Percentiles rank a stretch among this genome's conserved stretches.
phyloP scores from a whole-genome alignment of 1,284 basidiomycete species.

The Moesziomyces antarcticus region DNA sequence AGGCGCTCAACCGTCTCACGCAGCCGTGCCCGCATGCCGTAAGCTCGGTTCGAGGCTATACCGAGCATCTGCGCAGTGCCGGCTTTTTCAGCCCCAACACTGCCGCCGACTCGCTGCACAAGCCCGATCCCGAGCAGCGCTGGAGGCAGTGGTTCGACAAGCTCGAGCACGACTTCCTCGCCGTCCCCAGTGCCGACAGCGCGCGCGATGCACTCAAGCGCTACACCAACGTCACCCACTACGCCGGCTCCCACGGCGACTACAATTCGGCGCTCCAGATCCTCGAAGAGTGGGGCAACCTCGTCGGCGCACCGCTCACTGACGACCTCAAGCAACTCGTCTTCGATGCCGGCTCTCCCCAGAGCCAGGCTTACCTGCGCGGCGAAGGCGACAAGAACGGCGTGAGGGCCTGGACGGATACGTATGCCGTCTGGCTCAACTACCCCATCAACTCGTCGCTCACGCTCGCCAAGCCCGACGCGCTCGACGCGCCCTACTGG shows the following conservation, averaged over 20 bases:
- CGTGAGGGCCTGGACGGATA: constrained; percentile 62
- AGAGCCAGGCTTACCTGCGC: constrained; percentile 49
- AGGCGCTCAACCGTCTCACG: not conserved
- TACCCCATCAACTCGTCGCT: constrained; percentile 59
- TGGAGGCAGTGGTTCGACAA: constrained; percentile 38
- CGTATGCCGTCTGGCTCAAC: constrained; percentile 65
- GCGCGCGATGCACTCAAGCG: constrained; percentile 48
- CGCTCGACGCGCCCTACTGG: constrained; percentile 71
- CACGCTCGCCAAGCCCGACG: constrained; percentile 48
- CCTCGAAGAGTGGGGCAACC: constrained; percentile 56
- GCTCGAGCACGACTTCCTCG: constrained; percentile 47
- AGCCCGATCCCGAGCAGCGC: constrained; percentile 11
- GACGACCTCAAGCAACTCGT: constrained; percentile 45
- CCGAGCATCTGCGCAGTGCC: constrained; percentile 9
- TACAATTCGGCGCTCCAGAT: constrained; percentile 50
- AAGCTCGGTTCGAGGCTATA: constrained; percentile 15
- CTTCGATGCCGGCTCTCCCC: constrained; percentile 60
- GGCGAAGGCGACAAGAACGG: constrained; percentile 18
- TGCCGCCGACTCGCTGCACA: not conserved
- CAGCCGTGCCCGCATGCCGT: constrained; percentile 9
- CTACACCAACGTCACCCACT: constrained; percentile 57
- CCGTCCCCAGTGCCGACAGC: constrained; percentile 39
- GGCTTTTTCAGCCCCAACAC: constrained; percentile 1
- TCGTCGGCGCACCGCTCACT: constrained; percentile 50
- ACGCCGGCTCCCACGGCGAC: constrained; percentile 56